A percentile compares a stretch with the other conserved stretches of the same genome.
phyloP scores from a whole-genome alignment of 1,139 yeast genomes.

The Pichia sp. region DNA sequence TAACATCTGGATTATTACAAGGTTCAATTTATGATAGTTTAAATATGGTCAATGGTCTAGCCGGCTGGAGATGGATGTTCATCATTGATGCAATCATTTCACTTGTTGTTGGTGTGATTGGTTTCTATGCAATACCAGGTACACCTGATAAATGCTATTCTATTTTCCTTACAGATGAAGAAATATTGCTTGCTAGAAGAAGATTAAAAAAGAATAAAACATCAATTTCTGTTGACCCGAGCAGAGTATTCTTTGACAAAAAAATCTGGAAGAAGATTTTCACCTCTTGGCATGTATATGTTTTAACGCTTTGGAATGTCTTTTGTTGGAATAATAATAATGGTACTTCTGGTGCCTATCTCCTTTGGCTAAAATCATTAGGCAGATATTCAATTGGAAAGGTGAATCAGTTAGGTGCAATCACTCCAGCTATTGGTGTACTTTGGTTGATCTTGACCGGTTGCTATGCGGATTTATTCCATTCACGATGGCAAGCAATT shows the following conservation, averaged over 20 bases:
- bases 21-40: conserved; percentile 28
- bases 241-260: conserved; percentile 28
- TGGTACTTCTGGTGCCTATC: conserved; percentile 44
- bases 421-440: conserved; percentile 46
- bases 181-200: neutral
- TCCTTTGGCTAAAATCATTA: conserved; percentile 44
- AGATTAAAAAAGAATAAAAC: conserved; percentile 25
- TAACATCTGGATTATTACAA: conserved; percentile 34
- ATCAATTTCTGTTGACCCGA: conserved; percentile 11
- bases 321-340: conserved; percentile 36
- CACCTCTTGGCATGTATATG: conserved; percentile 45
- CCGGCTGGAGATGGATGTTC: conserved; percentile 77
- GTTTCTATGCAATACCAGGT: conserved; percentile 5
- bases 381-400: conserved; percentile 32
- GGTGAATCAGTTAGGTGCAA: conserved; percentile 35
- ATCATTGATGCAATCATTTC: conserved; percentile 64
- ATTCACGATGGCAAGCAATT: conserved; percentile 38
- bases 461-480: conserved; percentile 40
- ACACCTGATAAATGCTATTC: conserved; percentile 3
- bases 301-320: conserved; percentile 34
- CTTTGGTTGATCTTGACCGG: conserved; percentile 39
- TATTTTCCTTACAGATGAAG: neutral
- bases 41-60: conserved; percentile 44
- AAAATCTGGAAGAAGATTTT: conserved; percentile 42
- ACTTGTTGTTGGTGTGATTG: conserved; percentile 23